Conservation (phyloP, 306 rosid genomes). For the Adenanthera pavonina region DNA sequence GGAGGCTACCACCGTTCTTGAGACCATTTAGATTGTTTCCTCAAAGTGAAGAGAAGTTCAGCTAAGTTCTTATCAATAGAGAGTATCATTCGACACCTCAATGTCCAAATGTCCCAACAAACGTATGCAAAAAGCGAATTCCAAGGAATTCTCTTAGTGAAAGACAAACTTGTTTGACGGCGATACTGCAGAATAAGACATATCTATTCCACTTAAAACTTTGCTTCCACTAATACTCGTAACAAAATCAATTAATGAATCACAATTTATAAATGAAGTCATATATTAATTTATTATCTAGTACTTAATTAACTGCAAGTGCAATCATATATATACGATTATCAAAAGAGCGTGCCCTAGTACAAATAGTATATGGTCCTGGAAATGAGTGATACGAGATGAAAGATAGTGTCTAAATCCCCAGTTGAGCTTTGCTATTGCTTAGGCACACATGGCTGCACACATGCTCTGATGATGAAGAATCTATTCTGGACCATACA, state of each 20-base stretch:
- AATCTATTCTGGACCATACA: slow-evolving; percentile 54
- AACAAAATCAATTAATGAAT: neutral
- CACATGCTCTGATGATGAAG: slow-evolving; percentile 40
- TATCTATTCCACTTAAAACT: slow-evolving; percentile 9
- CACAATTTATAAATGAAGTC: neutral
- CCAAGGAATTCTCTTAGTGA: no score
- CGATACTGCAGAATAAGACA: slow-evolving; percentile 38
- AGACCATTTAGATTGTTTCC: no score
- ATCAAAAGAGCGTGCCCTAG: neutral
- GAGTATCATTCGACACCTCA: no score
- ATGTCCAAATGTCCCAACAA: no score
- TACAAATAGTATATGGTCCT: slow-evolving; percentile 60
- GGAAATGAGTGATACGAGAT: slow-evolving; percentile 51
- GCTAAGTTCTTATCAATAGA: no score
- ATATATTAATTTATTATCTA: neutral
- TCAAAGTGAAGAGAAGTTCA: no score
- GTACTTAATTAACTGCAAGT: neutral
- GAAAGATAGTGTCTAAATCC: slow-evolving; percentile 42
- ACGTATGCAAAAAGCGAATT: no score
- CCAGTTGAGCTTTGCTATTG: slow-evolving; percentile 38
- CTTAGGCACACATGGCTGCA: slow-evolving; percentile 45
- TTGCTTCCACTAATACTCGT: neutral
- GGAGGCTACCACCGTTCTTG: no score
- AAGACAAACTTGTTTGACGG: no score
- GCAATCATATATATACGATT: neutral